These are phyloP conservation scores for Psilocybe subaeruginosa DNA, from an alignment of 768 basidiomycete genomes.

Conservation along the genomic window DNA sequence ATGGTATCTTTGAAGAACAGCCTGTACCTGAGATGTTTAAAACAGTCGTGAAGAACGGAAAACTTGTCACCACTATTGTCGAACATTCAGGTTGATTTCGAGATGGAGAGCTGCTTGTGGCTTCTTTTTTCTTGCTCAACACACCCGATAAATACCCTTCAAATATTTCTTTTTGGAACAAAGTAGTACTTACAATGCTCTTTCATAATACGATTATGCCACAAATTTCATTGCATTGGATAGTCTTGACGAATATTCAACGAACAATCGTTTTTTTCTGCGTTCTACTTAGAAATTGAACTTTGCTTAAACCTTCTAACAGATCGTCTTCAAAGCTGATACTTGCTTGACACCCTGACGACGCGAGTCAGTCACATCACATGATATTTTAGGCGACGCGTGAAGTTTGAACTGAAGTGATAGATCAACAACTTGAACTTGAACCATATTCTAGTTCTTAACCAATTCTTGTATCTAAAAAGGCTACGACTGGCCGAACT, in stretches of 20 bases:
- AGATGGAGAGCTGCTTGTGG: no score
- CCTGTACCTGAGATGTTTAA: conserved; percentile 96
- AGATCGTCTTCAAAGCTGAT: neutral
- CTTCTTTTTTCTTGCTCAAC: neutral
- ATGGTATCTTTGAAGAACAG: conserved; percentile 88
- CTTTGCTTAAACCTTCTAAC: neutral
- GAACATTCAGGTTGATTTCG: conserved; percentile 70
- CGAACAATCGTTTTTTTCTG: neutral
- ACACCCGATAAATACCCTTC: neutral
- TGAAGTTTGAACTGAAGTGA: neutral
- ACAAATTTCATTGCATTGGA: neutral
- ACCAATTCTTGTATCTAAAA: neutral
- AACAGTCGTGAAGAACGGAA: conserved; percentile 79
- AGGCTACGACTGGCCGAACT: no score
- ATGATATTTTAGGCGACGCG: conserved; percentile 12
- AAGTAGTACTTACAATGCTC: neutral
- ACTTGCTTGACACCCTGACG: neutral
- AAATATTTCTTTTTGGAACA: neutral
- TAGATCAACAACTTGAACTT: neutral
- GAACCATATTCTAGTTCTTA: neutral
- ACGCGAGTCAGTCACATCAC: conserved; percentile 16
- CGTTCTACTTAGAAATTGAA: no score
- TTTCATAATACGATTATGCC: conserved; percentile 1
- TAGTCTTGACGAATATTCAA: neutral
- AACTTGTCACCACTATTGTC: conserved; percentile 85